Evolutionary conservation across 2,329 filamentous ascomycete species (phyloP), one percentile per base, ranked within the genome.

Genomic region (Hypoxylon sp.): DNA sequence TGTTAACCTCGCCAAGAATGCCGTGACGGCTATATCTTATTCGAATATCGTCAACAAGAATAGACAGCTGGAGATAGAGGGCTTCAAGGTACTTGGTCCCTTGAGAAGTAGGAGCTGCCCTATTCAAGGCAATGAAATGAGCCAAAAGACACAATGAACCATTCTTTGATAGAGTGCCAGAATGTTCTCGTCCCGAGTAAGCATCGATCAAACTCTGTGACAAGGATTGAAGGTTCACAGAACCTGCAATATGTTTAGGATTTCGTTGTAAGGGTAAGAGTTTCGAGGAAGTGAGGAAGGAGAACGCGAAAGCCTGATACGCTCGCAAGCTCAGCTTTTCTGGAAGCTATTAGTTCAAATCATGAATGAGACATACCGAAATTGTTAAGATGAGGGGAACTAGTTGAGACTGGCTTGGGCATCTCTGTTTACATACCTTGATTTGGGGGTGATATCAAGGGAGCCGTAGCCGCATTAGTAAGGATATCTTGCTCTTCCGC

Each of bases 101-200:
- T 53, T 73, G 73, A 11, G 73, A 69, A 9, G 67, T 67, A 7
- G 72, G 65, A n/a, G 63, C 53, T n/a, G 72, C 78, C 60, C 81
- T 81, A 56, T 85, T 84, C 11, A 91, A 77, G 56, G 86, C 84
- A 65, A 92, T 85, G 69, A 91, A 90, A 73, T 92, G 89, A 13
- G 91, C 86, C 28, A 93, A 80, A 28, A 92, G 83, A 84, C 89
- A 90, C 41, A 93, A 78, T 38, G 88, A 84, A 9, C 80, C 78
- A 43, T 83, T 79, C 38, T 80, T 80, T 0, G 79, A 75, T 11
- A 74, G 70, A 1, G 72, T 65, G 0, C 64, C 51, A 10, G 74
- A 63, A 5, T 75, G 64, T 1, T 74, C 65, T 1, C 74, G 72
- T 1, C 59, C 28, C 3, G 75, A 70, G 50, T 82, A 81, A 1